Percentiles rank a stretch among this genome's conserved stretches.
Evolutionary conservation across 768 basidiomycete genomes (phyloP).

Genomic region (Russula virescens): DNA sequence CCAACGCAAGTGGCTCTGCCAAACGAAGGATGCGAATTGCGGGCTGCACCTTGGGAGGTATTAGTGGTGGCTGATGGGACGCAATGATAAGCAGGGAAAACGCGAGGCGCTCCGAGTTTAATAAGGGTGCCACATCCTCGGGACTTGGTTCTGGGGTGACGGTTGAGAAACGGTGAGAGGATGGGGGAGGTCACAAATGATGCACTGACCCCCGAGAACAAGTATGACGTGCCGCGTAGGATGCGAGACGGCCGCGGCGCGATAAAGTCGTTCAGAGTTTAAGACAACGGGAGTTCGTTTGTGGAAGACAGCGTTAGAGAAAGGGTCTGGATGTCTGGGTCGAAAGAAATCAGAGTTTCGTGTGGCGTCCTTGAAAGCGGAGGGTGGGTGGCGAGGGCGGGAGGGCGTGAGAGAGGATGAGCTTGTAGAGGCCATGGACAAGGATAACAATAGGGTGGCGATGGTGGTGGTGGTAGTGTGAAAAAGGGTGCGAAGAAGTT

Average conservation of each 20-base stretch:
- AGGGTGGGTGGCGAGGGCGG: not conserved
- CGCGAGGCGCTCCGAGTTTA: constrained; percentile 33
- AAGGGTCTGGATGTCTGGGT: constrained; percentile 35
- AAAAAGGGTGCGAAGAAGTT: not conserved
- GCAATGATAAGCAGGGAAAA: constrained; percentile 37
- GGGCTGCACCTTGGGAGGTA: constrained; percentile 30
- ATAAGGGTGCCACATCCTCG: constrained; percentile 32
- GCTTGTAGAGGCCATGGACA: not conserved
- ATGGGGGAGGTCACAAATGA: not conserved
- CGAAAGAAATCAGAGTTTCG: constrained; percentile 29
- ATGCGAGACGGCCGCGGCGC: constrained; percentile 20
- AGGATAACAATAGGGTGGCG: not conserved
- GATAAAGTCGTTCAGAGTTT: constrained; percentile 27
- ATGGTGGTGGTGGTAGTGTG: not conserved
- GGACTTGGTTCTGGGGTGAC: constrained; percentile 11
- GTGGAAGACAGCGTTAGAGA: constrained; percentile 25
- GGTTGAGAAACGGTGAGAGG: not conserved
- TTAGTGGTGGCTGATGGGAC: constrained; percentile 31
- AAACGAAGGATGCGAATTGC: constrained; percentile 35
- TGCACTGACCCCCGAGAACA: constrained; percentile 35
- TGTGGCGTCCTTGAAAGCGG: not conserved
- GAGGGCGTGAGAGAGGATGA: not conserved
- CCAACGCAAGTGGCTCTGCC: constrained; percentile 31
- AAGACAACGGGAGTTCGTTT: constrained; percentile 30
- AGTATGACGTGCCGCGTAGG: constrained; percentile 33